Evolutionary conservation across 2,329 filamentous ascomycete species (phyloP).

Genomic region (Colletotrichum kahawae): DNA sequence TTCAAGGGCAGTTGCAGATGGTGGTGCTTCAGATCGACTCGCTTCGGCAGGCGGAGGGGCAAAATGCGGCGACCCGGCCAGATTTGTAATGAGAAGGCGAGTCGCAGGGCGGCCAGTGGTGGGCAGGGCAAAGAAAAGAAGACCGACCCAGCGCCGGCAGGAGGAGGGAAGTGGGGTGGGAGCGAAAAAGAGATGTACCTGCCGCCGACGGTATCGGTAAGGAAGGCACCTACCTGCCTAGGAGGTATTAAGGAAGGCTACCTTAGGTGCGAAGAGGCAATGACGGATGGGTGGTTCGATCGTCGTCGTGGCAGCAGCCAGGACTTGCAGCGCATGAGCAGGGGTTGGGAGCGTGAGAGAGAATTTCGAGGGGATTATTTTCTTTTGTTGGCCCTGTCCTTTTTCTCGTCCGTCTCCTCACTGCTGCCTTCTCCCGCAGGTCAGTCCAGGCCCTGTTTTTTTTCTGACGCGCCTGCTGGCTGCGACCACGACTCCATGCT

Average conservation of each 20-base stretch:
- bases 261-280: not conserved
- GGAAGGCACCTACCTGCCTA: not conserved
- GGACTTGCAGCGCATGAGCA: not conserved
- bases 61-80: conserved; percentile 13
- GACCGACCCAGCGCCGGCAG: not conserved
- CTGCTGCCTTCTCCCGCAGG: not conserved
- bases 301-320: not conserved
- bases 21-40: conserved; percentile 1
- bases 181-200: not conserved
- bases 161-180: not conserved
- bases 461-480: not conserved
- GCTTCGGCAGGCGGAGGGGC: conserved; percentile 7
- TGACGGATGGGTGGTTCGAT: conserved; percentile 2
- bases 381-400: not conserved
- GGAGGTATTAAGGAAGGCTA: not conserved
- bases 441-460: not conserved
- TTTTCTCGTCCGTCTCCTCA: not conserved
- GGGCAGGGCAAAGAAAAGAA: not conserved
- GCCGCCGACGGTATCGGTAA: not conserved
- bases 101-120: not conserved
- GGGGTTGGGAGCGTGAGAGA: not conserved
- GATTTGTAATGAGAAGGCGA: conserved; percentile 15
- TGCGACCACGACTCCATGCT: not conserved
- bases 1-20: not conserved
- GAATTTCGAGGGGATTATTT: not conserved